Evolutionary conservation across 805 yeast species (phyloP).

Genomic region (Spathaspora boniae): DNA sequence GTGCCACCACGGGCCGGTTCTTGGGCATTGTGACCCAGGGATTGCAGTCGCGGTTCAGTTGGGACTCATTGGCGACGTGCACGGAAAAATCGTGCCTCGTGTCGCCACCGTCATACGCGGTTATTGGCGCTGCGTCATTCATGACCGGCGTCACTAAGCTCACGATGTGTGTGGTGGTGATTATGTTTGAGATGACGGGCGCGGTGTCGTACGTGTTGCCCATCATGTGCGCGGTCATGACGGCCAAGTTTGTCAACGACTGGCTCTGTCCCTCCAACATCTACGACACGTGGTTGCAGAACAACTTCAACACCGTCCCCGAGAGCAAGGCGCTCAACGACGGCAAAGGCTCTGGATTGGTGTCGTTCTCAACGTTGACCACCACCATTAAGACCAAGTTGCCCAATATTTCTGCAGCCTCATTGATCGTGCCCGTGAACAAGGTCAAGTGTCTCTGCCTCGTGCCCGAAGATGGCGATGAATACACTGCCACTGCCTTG

Average conservation of each 20-base stretch:
- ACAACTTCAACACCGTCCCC: slow-evolving; percentile 23
- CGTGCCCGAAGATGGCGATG: slow-evolving; percentile 16
- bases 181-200: slow-evolving; percentile 80
- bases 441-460: slow-evolving; percentile 27
- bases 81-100: slow-evolving; percentile 53
- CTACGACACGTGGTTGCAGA: slow-evolving; percentile 49
- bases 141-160: slow-evolving; percentile 77
- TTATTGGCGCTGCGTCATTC: slow-evolving; percentile 83
- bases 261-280: slow-evolving; percentile 55
- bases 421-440: slow-evolving; percentile 29
- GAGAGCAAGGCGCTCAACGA: slow-evolving; percentile 17
- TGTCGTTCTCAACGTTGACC: slow-evolving; percentile 28
- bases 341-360: slow-evolving; percentile 39
- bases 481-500: slow-evolving; percentile 21
- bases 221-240: slow-evolving; percentile 78
- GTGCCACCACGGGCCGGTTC: slow-evolving; percentile 57
- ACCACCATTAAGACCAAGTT: slow-evolving; percentile 23
- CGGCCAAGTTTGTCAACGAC: slow-evolving; percentile 71
- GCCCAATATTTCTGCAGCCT: slow-evolving; percentile 27
- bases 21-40: slow-evolving; percentile 50
- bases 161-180: slow-evolving; percentile 76
- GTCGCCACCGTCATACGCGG: slow-evolving; percentile 84
- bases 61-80: slow-evolving; percentile 34
- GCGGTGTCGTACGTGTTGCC: slow-evolving; percentile 83
- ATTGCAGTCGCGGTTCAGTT: slow-evolving; percentile 39